Evolutionary conservation across 768 basidiomycete species (phyloP).

Genomic region (Hemileccinum rubropunctum): DNA sequence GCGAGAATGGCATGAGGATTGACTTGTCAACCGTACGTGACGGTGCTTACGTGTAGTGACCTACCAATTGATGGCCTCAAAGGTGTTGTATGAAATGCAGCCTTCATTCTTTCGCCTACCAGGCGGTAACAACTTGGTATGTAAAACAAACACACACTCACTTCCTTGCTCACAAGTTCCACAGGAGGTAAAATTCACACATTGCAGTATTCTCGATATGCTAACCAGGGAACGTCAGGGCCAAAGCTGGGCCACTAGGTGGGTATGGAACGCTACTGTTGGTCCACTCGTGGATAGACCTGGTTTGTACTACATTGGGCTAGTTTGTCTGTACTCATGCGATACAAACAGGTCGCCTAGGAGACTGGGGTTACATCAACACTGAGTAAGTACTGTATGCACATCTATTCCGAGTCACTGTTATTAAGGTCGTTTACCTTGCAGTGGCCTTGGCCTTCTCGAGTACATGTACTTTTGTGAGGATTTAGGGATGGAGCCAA

Average conservation of each 20-base stretch:
- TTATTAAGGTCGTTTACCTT: neutral
- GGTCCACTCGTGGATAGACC: slow-evolving; percentile 51
- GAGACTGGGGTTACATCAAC: slow-evolving; percentile 59
- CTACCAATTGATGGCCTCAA: neutral
- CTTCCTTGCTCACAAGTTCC: slow-evolving; percentile 7
- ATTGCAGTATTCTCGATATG: too few species aligned
- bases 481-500: slow-evolving; percentile 51
- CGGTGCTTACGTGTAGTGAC: too few species aligned
- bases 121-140: slow-evolving; percentile 61
- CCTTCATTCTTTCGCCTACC: slow-evolving; percentile 65
- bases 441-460: slow-evolving; percentile 50
- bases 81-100: slow-evolving; percentile 52
- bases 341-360: slow-evolving; percentile 39
- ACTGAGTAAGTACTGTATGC: slow-evolving; percentile 43
- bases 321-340: too few species aligned
- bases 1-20: slow-evolving; percentile 57
- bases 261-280: slow-evolving; percentile 66
- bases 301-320: too few species aligned
- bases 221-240: too few species aligned
- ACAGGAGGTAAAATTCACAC: slow-evolving; percentile 41
- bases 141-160: slow-evolving; percentile 5
- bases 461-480: slow-evolving; percentile 57
- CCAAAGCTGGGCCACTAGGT: slow-evolving; percentile 46
- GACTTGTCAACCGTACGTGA: slow-evolving; percentile 58
- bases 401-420: neutral